Conservation (phyloP, 2,329 filamentous ascomycete species). For the Hymenoscyphus fructigenus region DNA sequence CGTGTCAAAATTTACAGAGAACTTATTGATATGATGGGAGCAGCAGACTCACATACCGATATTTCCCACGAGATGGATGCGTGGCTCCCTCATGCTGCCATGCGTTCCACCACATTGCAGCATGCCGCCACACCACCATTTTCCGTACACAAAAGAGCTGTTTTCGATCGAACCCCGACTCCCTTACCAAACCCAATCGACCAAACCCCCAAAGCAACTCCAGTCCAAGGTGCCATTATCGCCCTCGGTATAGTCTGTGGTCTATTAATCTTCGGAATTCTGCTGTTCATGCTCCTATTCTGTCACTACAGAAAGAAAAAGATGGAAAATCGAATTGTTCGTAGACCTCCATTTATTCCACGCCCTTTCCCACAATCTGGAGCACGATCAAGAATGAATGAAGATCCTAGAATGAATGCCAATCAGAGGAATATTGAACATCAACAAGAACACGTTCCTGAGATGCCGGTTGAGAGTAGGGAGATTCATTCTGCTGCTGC, state of each 20-base stretch:
- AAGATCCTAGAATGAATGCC: no score
- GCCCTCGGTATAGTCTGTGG: constrained; percentile 15
- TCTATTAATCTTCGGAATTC: constrained; percentile 12
- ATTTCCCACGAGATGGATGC: not conserved
- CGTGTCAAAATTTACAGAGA: no score
- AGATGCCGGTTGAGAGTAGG: not conserved
- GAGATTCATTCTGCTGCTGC: not conserved
- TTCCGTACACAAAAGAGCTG: not conserved
- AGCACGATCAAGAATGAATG: not conserved
- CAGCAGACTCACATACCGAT: not conserved
- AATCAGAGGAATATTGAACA: not conserved
- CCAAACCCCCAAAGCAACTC: not conserved
- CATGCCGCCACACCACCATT: not conserved
- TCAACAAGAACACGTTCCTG: not conserved
- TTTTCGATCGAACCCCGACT: not conserved
- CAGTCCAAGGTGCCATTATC: constrained; percentile 16
- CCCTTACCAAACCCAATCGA: not conserved
- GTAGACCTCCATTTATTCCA: not conserved
- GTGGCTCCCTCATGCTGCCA: not conserved
- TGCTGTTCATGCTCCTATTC: constrained; percentile 14
- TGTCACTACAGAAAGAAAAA: not conserved
- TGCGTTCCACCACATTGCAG: not conserved
- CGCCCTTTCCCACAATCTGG: not conserved
- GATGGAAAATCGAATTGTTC: not conserved
- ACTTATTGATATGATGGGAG: not conserved